Conservation (phyloP, 371 early-diverging fungal genomes). For the Coemansia sp. region DNA sequence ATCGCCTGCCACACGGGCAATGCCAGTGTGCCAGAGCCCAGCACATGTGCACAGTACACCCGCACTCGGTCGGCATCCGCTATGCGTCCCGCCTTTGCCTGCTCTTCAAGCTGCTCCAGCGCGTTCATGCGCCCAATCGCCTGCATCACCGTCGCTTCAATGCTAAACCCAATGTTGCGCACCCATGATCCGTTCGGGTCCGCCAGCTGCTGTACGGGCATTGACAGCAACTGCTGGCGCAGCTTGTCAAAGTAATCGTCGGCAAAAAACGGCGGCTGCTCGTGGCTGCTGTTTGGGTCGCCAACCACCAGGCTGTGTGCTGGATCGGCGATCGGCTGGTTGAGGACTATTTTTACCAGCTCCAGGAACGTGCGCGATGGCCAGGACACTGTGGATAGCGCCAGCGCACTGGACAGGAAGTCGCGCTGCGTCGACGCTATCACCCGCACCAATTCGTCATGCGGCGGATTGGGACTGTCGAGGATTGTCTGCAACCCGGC, state of each 20-base stretch:
- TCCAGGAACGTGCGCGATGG: slow-evolving; percentile 46
- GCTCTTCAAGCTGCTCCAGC: slow-evolving; percentile 34
- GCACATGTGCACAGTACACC: slow-evolving; percentile 41
- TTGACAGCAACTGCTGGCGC: slow-evolving; percentile 19
- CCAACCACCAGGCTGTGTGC: slow-evolving; percentile 19
- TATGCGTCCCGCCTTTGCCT: slow-evolving; percentile 7
- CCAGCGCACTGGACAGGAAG: slow-evolving; percentile 34
- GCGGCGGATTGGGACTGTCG: slow-evolving; percentile 42
- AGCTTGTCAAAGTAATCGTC: slow-evolving; percentile 41
- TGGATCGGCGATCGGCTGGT: slow-evolving; percentile 28
- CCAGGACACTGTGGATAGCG: slow-evolving; percentile 34
- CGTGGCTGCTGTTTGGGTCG: slow-evolving; percentile 30
- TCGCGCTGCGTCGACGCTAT: slow-evolving; percentile 45
- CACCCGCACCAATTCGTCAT: slow-evolving; percentile 37
- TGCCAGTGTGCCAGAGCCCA: slow-evolving; percentile 30
- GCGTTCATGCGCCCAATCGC: slow-evolving; percentile 32
- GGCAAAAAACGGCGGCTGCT: slow-evolving; percentile 34
- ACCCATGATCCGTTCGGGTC: slow-evolving; percentile 40
- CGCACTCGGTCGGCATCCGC: slow-evolving; percentile 9
- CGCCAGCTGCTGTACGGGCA: slow-evolving; percentile 20
- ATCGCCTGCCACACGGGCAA: slow-evolving; percentile 32
- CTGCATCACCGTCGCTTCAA: slow-evolving; percentile 46
- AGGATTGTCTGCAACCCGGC: slow-evolving; percentile 38
- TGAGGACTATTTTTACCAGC: slow-evolving; percentile 42
- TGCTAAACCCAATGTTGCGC: slow-evolving; percentile 40